Conservation (phyloP, 179 eudicot genomes). For the Gypsophila paniculata region DNA sequence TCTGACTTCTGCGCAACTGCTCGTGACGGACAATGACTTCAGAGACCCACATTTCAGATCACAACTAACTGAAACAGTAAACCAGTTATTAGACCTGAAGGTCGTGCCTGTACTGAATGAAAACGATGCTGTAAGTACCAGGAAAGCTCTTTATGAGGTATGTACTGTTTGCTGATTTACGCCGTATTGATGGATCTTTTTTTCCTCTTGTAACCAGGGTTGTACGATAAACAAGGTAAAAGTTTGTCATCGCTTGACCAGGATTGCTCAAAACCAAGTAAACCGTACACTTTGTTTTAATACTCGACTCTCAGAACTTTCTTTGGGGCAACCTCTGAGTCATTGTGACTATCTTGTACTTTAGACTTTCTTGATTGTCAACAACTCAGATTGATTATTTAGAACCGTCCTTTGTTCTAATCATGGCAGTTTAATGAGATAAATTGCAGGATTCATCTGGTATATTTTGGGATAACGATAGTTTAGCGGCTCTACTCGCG, state of each 20-base stretch:
- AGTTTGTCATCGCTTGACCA: conserved; percentile 24
- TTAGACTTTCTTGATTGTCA: not conserved
- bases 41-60: conserved; percentile 76
- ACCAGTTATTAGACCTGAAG: conserved; percentile 27
- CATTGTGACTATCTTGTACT: not conserved
- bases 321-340: not conserved
- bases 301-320: not conserved
- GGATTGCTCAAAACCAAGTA: conserved; percentile 23
- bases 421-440: conserved; percentile 26
- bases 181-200: conserved; percentile 27
- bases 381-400: conserved; percentile 11
- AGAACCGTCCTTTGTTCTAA: conserved; percentile 10
- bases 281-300: not conserved
- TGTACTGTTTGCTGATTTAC: conserved; percentile 16
- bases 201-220: conserved; percentile 27
- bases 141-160: conserved; percentile 95
- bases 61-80: conserved; percentile 68
- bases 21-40: conserved; percentile 92
- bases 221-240: conserved; percentile 25
- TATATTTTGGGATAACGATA: conserved; percentile 98
- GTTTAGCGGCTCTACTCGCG: conserved; percentile 87
- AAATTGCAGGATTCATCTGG: conserved; percentile 79
- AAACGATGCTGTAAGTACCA: conserved; percentile 92
- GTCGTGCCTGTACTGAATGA: conserved; percentile 88
- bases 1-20: conserved; percentile 91